A percentile compares a stretch with the other conserved stretches of the same genome.
phyloP scores from a whole-genome alignment of 805 yeast genomes.

The Wickerhamiella azyma region DNA sequence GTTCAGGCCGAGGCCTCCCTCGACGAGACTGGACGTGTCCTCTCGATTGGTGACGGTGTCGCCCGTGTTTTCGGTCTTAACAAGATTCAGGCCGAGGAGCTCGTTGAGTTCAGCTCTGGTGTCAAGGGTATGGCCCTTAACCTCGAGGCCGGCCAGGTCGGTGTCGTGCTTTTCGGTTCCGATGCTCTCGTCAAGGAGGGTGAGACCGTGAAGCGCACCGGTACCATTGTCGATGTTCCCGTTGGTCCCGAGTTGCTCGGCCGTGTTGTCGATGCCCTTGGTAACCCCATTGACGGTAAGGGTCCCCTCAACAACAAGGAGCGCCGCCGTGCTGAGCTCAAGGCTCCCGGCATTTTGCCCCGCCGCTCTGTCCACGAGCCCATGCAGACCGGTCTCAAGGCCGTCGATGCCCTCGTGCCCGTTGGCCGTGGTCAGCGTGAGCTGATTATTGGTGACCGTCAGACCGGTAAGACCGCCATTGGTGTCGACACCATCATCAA shows the following conservation, averaged over 20 bases:
- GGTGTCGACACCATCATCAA: conserved; percentile 96
- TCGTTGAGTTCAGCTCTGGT: conserved; percentile 98
- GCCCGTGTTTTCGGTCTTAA: conserved; percentile 99
- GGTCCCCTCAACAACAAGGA: conserved; percentile 87
- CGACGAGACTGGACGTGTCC: conserved; percentile 98
- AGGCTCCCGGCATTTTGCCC: conserved; percentile 99
- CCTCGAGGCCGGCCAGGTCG: conserved; percentile 99
- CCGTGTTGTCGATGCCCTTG: conserved; percentile 98
- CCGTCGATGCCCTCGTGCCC: conserved; percentile 98
- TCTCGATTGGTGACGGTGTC: conserved; percentile 99
- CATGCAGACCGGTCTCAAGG: conserved; percentile 99
- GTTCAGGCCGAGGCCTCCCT: conserved; percentile 93
- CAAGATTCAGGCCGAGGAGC: conserved; percentile 99
- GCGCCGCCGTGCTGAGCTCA: conserved; percentile 90
- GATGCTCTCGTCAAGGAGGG: conserved; percentile 98
- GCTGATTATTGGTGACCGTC: conserved; percentile 99
- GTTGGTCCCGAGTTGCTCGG: conserved; percentile 97
- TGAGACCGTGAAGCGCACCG: conserved; percentile 99
- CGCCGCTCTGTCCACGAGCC: conserved; percentile 98
- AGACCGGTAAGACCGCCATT: conserved; percentile 99
- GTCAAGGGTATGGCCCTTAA: conserved; percentile 99
- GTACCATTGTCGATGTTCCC: conserved; percentile 97
- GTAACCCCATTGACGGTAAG: conserved; percentile 99
- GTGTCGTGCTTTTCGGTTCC: conserved; percentile 99
- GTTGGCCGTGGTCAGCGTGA: conserved; percentile 99